Base-by-base conservation (phyloP, 2,329 filamentous ascomycete genomes). In the Pleomassaria siparia region DNA sequence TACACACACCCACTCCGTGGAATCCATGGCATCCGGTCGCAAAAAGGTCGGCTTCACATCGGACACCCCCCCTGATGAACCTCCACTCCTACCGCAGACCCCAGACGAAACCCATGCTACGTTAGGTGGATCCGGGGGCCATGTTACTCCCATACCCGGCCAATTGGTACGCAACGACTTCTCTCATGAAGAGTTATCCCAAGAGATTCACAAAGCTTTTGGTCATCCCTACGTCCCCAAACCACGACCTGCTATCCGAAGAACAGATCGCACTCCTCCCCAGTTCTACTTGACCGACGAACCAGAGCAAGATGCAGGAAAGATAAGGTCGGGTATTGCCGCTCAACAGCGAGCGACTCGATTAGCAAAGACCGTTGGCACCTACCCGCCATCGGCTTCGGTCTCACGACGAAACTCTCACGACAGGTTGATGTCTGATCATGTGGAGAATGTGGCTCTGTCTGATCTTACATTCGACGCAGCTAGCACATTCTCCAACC, bases 221-320 rank as follows among this genome's bases (percentile, higher is more conserved):
- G 60, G 62, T 4, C 56, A 66, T 30, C 61, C 64, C 15, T 58
- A 65, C 35, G 57, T 70, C 18, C 63, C 67, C 21, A 69, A 62
- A 40, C 70, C 69, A 30, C 65, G 65, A 20, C 69, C 70, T 32
- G 69, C 68, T 6, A 72, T 72, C 18, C 61, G 67, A 20, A 70
- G 64, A 59, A 55, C 50, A 25, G 46, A 56, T 13, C 62, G 62
- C 16, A 67, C 66, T 12, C 61, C 67, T 10, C 60, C 64, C n/a
- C 60, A 68, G 47, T 63, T 71, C 35, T 56, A 56, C 39, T 51
- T 69, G 25, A 63, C 61, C 24, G 62, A 67, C 16, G 64, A 72
- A 24, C 55, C 60, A 13, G 64, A 69, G 33, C 67, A 70, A 24
- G 60, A 64, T 37, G 62, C 64, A 22, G 58, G 62, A 18, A 71